Evolutionary conservation across 345 rosid genomes (phyloP).

Genomic region (Dimocarpus longan): DNA sequence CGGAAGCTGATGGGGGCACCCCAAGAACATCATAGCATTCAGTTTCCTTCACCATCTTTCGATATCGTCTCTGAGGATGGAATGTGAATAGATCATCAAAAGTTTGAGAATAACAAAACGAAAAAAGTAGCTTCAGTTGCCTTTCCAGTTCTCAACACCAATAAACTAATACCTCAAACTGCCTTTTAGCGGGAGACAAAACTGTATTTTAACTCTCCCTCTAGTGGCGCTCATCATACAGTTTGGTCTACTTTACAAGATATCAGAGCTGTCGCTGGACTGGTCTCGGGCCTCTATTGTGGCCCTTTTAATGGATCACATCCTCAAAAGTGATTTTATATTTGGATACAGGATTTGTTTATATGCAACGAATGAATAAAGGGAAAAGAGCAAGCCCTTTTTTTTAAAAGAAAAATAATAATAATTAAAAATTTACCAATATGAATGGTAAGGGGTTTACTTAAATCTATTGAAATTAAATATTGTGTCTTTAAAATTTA

Average conservation of each 20-base stretch:
- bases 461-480: too few species aligned
- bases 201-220: conserved; percentile 43
- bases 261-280: conserved; percentile 18
- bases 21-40: conserved; percentile 77
- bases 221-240: conserved; percentile 30
- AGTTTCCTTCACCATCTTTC: conserved; percentile 63
- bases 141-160: conserved; percentile 65
- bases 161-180: conserved; percentile 41
- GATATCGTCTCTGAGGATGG: conserved; percentile 13
- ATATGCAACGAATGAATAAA: background rate
- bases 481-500: too few species aligned
- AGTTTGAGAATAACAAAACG: conserved; percentile 2
- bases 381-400: background rate
- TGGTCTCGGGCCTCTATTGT: background rate
- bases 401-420: too few species aligned
- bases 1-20: conserved; percentile 56
- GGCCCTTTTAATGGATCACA: conserved; percentile 8
- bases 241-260: background rate
- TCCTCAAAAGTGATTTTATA: background rate
- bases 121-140: conserved; percentile 30
- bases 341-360: background rate
- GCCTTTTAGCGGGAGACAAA: conserved; percentile 59
- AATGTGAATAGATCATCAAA: conserved; percentile 3
- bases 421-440: too few species aligned
- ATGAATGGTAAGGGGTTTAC: too few species aligned